Evolutionary conservation across 352 stramenopile species (phyloP), one percentile per base, ranked within the genome.

Genomic region (Globisporangium megalacanthum): DNA sequence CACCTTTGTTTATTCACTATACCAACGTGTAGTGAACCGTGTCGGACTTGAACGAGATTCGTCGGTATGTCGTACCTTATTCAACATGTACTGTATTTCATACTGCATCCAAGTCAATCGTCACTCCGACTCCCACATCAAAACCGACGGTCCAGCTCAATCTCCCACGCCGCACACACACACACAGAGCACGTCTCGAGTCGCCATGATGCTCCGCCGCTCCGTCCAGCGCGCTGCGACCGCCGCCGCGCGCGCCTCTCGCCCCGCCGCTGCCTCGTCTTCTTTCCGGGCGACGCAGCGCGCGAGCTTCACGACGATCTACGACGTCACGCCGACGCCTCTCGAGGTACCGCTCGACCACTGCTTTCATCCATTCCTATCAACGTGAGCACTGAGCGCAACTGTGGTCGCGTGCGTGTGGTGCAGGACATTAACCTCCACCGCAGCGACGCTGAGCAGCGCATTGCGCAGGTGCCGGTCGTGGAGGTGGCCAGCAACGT

Each of bases 401-500:
- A 33, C 14, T 5, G 22, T 54, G 48, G 29, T 48, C 5, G 15
- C 10, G 4, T 50, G 52, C 49, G 45, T 58, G 45, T 58, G 31
- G 45, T 58, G 31, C 67, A 92, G 82, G 81, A 92, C 56, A 70
- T 81, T 33, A 92, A 92, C 65, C 79, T 76, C 52, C 84, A 95
- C 72, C 82, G 86, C 62, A 97, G 89, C 60, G 86, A 97, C 66
- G 90, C 92, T 0, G 86, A 98, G 70, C 61, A 83, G 57, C 82
- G 89, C 52, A 94, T 98, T 55, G 84, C 81, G 49, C 49, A 94
- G 61, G 75, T 97, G 19, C 79, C 88, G 10, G 70, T 97, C 19
- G 90, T 99, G 45, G 84, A 98, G 64, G 88, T 99, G 44, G 91
- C 94, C 20, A 77, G 83, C 52, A 73, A 88, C 61, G 79, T 97